Evolutionary conservation across 2,329 filamentous ascomycete species (phyloP).

Genomic region (Sporothrix inflata): DNA sequence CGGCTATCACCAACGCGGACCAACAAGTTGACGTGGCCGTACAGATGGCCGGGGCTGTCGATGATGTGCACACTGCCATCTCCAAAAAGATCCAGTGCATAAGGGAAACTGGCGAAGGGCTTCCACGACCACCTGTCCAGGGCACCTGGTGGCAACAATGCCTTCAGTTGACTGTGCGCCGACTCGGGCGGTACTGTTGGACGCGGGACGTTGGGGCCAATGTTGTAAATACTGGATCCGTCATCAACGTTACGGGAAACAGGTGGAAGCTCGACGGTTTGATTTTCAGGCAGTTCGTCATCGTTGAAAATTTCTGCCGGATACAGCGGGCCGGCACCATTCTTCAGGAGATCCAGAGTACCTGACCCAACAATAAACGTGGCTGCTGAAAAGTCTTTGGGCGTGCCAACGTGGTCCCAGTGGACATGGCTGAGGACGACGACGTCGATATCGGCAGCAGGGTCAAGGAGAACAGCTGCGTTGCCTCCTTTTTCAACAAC

Average conservation of each 20-base stretch:
- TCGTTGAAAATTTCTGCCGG: constrained; percentile 10
- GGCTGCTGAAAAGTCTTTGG: constrained; percentile 52
- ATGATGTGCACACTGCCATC: constrained; percentile 53
- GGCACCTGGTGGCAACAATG: not conserved
- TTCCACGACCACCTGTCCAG: constrained; percentile 41
- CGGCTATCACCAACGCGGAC: constrained; percentile 44
- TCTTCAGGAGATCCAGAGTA: constrained; percentile 46
- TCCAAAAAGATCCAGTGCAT: constrained; percentile 50
- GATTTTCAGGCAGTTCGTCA: not conserved
- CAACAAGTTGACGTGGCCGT: constrained; percentile 56
- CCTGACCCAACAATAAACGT: constrained; percentile 56
- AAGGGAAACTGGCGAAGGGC: constrained; percentile 48
- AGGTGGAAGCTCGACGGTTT: not conserved
- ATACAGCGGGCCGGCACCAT: constrained; percentile 33
- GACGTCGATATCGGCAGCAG: constrained; percentile 37
- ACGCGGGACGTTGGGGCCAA: not conserved
- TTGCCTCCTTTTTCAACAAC: not conserved
- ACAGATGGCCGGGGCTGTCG: constrained; percentile 55
- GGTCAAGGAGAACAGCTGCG: constrained; percentile 31
- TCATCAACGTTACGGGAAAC: not conserved
- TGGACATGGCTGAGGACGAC: constrained; percentile 57
- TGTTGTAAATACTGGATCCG: not conserved
- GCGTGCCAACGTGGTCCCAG: constrained; percentile 62
- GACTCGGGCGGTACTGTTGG: not conserved
- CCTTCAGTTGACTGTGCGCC: not conserved